phyloP scores from a whole-genome alignment of 257 asterid species.

The Solanum pennellii region DNA sequence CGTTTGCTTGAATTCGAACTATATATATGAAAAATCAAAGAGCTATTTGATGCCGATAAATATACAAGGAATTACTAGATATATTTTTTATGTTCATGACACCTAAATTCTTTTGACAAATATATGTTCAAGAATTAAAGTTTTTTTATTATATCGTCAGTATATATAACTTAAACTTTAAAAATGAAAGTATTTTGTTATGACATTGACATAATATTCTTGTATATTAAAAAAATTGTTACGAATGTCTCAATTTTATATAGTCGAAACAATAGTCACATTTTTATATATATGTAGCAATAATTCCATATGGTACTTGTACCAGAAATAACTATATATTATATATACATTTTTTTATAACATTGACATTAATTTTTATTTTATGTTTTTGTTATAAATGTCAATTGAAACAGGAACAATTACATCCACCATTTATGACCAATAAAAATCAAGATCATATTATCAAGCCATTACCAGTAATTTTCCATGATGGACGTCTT shows the following conservation, averaged over 20 bases:
- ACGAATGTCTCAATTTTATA: neutral
- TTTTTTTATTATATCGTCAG: neutral
- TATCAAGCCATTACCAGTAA: constrained; percentile 59
- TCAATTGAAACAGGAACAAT: constrained; percentile 30
- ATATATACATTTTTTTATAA: neutral
- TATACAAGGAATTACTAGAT: neutral
- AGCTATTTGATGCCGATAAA: neutral
- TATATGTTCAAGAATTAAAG: too few species aligned
- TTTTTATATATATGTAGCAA: neutral
- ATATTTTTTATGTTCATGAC: neutral
- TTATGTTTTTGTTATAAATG: neutral
- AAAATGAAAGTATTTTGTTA: neutral
- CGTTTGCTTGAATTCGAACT: neutral
- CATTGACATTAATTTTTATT: neutral
- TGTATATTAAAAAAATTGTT: neutral
- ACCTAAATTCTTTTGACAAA: neutral
- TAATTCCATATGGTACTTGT: neutral
- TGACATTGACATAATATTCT: neutral
- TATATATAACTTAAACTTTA: neutral
- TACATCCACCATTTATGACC: constrained; percentile 20
- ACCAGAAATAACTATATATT: neutral
- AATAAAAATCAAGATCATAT: neutral
- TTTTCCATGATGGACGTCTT: constrained; percentile 87
- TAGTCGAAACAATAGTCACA: neutral
- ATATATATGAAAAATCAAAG: neutral